These are phyloP conservation scores for Ceraceosorus guamensis DNA, from an alignment of 1,284 basidiomycete species.

Conservation along the genomic window DNA sequence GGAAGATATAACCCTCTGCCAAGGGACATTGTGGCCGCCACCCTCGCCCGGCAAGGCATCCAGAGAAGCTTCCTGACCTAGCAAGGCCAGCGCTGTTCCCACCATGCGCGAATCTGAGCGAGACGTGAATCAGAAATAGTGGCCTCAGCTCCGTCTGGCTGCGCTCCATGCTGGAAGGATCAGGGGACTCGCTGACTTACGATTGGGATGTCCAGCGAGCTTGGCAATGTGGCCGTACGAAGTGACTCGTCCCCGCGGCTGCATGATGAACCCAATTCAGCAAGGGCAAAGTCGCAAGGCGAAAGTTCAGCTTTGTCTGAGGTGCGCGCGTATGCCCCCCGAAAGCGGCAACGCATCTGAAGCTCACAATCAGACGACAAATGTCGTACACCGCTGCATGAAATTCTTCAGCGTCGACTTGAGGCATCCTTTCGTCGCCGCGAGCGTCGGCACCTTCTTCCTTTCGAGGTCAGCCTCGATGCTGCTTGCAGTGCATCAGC, in stretches of 20 bases:
- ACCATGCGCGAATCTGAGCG: slow-evolving; percentile 35
- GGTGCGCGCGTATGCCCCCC: no score
- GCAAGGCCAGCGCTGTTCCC: slow-evolving; percentile 37
- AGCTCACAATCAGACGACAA: slow-evolving; percentile 23
- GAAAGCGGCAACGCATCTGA: no score
- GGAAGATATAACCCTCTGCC: slow-evolving; percentile 40
- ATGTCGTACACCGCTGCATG: slow-evolving; percentile 39
- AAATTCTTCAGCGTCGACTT: slow-evolving; percentile 10
- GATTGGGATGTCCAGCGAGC: slow-evolving; percentile 19
- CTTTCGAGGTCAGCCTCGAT: no score
- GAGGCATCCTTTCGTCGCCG: slow-evolving; percentile 1
- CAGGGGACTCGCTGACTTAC: slow-evolving; percentile 21
- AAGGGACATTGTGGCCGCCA: slow-evolving; percentile 28
- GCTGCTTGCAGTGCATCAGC: no score
- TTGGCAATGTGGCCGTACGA: slow-evolving; percentile 43
- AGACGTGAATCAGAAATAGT: background rate
- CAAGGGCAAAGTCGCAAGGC: background rate
- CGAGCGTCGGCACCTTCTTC: no score
- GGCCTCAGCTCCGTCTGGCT: background rate
- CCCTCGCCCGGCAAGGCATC: no score
- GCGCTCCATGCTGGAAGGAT: no score
- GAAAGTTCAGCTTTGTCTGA: background rate
- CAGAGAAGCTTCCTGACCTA: slow-evolving; percentile 9
- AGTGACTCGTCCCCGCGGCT: slow-evolving; percentile 35
- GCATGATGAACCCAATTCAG: background rate